Conservation (phyloP, 345 rosid species). For the Salix caprea region DNA sequence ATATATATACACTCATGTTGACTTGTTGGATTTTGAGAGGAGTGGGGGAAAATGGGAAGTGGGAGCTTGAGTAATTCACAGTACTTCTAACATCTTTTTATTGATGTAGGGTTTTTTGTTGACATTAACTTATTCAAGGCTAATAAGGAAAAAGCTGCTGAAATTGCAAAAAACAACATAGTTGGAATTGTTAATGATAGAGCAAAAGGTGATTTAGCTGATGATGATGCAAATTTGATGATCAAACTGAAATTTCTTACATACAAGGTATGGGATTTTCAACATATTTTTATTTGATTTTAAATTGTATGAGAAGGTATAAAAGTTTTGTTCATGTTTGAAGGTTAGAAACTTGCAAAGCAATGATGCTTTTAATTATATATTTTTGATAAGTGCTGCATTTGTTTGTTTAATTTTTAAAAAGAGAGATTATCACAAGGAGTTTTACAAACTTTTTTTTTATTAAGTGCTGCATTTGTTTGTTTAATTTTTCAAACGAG, state of each 20-base stretch:
- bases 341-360: neutral
- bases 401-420: neutral
- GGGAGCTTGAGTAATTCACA: too few relatives aligned
- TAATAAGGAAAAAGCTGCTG: constrained; percentile 54
- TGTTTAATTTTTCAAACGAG: neutral
- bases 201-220: constrained; percentile 55
- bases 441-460: too few relatives aligned
- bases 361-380: neutral
- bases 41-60: too few relatives aligned
- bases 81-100: neutral
- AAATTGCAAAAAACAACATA: constrained; percentile 37
- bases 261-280: constrained; percentile 57
- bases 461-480: neutral
- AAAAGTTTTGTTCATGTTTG: neutral
- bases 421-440: too few relatives aligned
- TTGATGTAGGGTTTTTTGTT: constrained; percentile 70
- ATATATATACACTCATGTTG: too few relatives aligned
- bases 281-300: neutral
- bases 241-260: constrained; percentile 90
- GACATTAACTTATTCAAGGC: constrained; percentile 85
- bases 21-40: too few relatives aligned
- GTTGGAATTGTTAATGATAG: constrained; percentile 37
- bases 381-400: neutral
- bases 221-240: constrained; percentile 88
- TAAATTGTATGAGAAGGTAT: neutral